Percentiles rank a stretch among this genome's conserved stretches.
Evolutionary conservation across 345 rosid genomes (phyloP).

Genomic region (Angophora floribunda): DNA sequence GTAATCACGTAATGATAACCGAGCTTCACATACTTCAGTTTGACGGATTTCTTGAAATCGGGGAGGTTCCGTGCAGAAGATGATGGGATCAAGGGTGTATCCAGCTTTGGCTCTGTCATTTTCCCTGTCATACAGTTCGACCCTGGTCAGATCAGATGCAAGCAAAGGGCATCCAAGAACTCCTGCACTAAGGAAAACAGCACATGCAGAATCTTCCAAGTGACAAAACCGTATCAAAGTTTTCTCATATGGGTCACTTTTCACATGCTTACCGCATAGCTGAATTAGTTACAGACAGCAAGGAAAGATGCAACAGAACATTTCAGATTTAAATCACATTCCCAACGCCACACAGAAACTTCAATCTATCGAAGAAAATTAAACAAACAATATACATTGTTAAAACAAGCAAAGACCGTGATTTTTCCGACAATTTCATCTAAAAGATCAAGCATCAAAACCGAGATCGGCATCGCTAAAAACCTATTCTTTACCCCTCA

Average conservation of each 20-base stretch:
- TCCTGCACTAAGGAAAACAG: not conserved
- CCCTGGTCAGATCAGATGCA: not conserved
- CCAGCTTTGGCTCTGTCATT: not conserved
- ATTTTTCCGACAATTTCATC: not conserved
- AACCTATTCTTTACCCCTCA: not conserved
- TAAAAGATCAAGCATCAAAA: not conserved
- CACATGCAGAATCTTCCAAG: not conserved
- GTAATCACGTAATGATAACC: slow-evolving; percentile 6
- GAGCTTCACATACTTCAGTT: slow-evolving; percentile 4
- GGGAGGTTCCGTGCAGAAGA: not conserved
- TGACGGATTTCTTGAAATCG: slow-evolving; percentile 5
- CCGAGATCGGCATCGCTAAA: not conserved
- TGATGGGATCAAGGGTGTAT: not conserved
- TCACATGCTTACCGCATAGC: not conserved
- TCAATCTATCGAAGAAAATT: not conserved
- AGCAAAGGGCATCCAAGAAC: not conserved
- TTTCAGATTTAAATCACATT: not conserved
- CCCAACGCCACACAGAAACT: not conserved
- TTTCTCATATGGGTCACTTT: not conserved
- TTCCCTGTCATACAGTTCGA: not conserved
- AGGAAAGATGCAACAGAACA: not conserved
- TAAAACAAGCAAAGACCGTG: not conserved
- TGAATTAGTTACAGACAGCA: not conserved
- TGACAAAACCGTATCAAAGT: not conserved
- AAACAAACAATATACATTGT: not conserved